Evolutionary conservation across 805 yeast genomes (phyloP).

Genomic region (Saccharomycopsis oosterbeekiorum): DNA sequence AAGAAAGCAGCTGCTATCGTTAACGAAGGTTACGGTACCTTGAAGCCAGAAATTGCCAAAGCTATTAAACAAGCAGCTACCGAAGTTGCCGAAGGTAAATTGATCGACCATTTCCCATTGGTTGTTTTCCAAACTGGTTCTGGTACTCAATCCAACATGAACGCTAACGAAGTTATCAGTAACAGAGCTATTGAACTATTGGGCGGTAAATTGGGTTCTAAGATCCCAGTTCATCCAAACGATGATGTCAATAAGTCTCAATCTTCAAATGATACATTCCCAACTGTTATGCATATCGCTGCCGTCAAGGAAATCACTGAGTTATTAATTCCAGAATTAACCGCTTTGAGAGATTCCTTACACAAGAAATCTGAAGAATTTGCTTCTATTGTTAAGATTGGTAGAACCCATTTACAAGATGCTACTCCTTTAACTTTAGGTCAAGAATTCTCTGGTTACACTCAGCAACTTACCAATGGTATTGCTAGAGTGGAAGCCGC

Average conservation of each 20-base stretch:
- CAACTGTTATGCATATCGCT: constrained; percentile 99
- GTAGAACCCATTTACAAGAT: constrained; percentile 98
- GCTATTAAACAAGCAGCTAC: constrained; percentile 93
- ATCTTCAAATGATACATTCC: constrained; percentile 98
- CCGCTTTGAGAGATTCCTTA: constrained; percentile 68
- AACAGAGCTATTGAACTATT: constrained; percentile 95
- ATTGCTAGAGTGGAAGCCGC: constrained; percentile 72
- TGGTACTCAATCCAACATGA: constrained; percentile 98
- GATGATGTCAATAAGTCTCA: constrained; percentile 98
- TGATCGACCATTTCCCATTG: constrained; percentile 90
- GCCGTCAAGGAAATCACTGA: constrained; percentile 82
- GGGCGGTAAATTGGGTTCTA: constrained; percentile 88
- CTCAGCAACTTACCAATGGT: constrained; percentile 86
- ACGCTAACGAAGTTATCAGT: constrained; percentile 96
- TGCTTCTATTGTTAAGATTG: constrained; percentile 85
- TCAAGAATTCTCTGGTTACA: constrained; percentile 96
- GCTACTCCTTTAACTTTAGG: constrained; percentile 98
- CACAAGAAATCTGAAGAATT: constrained; percentile 75
- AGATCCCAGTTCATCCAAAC: constrained; percentile 93
- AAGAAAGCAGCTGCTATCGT: constrained; percentile 93
- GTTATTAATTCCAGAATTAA: constrained; percentile 71
- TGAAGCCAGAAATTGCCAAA: constrained; percentile 72
- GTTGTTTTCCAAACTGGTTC: constrained; percentile 99
- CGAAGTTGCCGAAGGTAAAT: constrained; percentile 87
- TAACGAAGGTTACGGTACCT: constrained; percentile 67